Conservation (phyloP, 179 eudicot genomes). For the Nepenthes alata region DNA sequence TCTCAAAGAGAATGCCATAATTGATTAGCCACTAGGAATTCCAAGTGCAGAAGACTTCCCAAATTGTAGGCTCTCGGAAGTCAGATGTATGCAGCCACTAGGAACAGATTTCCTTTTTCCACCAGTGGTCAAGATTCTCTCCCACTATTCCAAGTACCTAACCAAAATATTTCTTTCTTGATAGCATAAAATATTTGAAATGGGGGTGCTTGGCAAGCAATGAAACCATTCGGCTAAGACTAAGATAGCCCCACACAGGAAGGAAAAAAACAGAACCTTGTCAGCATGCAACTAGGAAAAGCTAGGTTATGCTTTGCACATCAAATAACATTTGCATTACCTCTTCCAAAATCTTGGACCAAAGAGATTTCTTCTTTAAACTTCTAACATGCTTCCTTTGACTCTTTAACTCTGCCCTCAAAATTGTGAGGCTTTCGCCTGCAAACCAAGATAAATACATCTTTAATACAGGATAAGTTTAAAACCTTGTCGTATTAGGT, state of each 20-base stretch:
- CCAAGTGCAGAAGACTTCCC: too few species aligned
- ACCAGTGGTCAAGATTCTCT: too few species aligned
- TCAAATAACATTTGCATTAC: conserved; percentile 21
- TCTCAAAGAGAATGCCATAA: too few species aligned
- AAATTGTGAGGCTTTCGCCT: conserved; percentile 80
- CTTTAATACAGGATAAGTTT: background rate
- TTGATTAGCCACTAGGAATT: too few species aligned
- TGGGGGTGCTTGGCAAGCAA: too few species aligned
- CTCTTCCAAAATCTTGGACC: conserved; percentile 96
- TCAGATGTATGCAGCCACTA: too few species aligned
- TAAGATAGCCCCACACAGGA: background rate
- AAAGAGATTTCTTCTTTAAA: conserved; percentile 88
- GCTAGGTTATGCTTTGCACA: background rate
- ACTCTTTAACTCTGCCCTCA: conserved; percentile 84
- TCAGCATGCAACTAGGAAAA: background rate
- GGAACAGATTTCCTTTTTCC: too few species aligned
- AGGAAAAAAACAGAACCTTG: background rate
- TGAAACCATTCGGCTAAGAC: too few species aligned
- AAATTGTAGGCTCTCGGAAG: too few species aligned
- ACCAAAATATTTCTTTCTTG: too few species aligned
- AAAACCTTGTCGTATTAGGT: background rate
- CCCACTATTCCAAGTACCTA: too few species aligned
- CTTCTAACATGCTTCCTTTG: conserved; percentile 88
- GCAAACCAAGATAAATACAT: conserved; percentile 12
- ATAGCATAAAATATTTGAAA: too few species aligned